Conservation (phyloP, 768 basidiomycete genomes). For the Panus rudis region DNA sequence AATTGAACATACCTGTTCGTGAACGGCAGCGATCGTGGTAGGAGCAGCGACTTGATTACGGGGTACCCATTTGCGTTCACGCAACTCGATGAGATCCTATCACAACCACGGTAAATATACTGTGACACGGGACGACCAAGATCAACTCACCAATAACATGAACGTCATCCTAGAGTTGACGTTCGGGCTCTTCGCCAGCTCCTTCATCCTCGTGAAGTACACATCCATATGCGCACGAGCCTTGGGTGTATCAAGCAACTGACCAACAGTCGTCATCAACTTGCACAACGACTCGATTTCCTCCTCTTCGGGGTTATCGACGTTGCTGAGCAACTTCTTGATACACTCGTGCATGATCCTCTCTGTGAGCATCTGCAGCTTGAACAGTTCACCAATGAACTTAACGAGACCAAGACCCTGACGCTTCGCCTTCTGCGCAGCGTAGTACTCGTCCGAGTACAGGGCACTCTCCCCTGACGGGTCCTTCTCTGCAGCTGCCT, state of each 20-base stretch:
- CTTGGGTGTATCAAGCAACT: slow-evolving; percentile 72
- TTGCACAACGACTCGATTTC: slow-evolving; percentile 96
- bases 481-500: slow-evolving; percentile 56
- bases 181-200: slow-evolving; percentile 65
- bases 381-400: slow-evolving; percentile 98
- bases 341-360: slow-evolving; percentile 99
- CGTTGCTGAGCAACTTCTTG: slow-evolving; percentile 89
- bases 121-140: not conserved
- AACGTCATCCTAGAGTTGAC: slow-evolving; percentile 87
- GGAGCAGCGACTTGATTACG: slow-evolving; percentile 73
- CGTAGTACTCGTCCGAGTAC: slow-evolving; percentile 90
- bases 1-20: slow-evolving; percentile 60
- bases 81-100: slow-evolving; percentile 88
- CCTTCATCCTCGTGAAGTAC: slow-evolving; percentile 88
- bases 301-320: slow-evolving; percentile 94
- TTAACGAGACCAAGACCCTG: slow-evolving; percentile 95
- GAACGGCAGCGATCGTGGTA: slow-evolving; percentile 82
- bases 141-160: slow-evolving; percentile 79
- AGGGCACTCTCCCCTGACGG: slow-evolving; percentile 52
- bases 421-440: slow-evolving; percentile 94
- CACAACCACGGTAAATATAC: slow-evolving; percentile 1
- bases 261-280: slow-evolving; percentile 83
- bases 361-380: slow-evolving; percentile 96
- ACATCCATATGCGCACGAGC: slow-evolving; percentile 84
- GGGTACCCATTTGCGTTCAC: slow-evolving; percentile 73